Evolutionary conservation across 768 basidiomycete genomes (phyloP).

Genomic region (Bullera alba): DNA sequence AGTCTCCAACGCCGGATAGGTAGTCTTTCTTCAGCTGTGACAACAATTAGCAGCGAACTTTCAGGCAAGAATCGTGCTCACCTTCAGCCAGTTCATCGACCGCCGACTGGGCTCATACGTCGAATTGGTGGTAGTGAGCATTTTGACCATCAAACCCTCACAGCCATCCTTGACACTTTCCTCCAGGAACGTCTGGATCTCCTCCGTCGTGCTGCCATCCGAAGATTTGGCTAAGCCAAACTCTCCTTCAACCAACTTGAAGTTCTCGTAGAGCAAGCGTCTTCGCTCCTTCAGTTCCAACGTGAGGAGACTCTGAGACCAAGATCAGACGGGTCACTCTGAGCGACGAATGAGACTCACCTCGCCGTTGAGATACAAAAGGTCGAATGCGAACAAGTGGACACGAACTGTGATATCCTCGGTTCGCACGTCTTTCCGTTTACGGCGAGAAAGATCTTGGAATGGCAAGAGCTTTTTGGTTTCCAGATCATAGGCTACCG

Average conservation of each 20-base stretch:
- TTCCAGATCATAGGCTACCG: constrained; percentile 83
- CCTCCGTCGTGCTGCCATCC: constrained; percentile 80
- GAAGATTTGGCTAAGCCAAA: constrained; percentile 89
- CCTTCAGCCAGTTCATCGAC: constrained; percentile 98
- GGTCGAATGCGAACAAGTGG: constrained; percentile 91
- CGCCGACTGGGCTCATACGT: constrained; percentile 92
- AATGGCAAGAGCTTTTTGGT: constrained; percentile 89
- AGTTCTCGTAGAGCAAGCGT: constrained; percentile 67
- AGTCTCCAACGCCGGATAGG: constrained; percentile 90
- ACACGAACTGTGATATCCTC: constrained; percentile 97
- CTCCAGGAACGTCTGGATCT: constrained; percentile 89
- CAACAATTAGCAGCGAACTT: background rate
- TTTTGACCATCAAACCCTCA: constrained; percentile 99
- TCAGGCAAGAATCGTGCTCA: constrained; percentile 38
- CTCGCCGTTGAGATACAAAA: constrained; percentile 94
- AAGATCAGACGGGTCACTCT: background rate
- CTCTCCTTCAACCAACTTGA: constrained; percentile 74
- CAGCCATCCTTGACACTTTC: constrained; percentile 97
- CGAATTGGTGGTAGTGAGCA: constrained; percentile 84
- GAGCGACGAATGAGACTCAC: constrained; percentile 49
- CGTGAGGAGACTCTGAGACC: constrained; percentile 69
- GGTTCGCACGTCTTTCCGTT: constrained; percentile 94
- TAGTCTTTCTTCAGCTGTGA: constrained; percentile 95
- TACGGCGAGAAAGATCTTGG: constrained; percentile 89
- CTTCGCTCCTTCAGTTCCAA: constrained; percentile 69